Percentiles rank a stretch among this genome's conserved stretches.
Evolutionary conservation across 768 basidiomycete species (phyloP).

Genomic region (Tulasnella sp.): DNA sequence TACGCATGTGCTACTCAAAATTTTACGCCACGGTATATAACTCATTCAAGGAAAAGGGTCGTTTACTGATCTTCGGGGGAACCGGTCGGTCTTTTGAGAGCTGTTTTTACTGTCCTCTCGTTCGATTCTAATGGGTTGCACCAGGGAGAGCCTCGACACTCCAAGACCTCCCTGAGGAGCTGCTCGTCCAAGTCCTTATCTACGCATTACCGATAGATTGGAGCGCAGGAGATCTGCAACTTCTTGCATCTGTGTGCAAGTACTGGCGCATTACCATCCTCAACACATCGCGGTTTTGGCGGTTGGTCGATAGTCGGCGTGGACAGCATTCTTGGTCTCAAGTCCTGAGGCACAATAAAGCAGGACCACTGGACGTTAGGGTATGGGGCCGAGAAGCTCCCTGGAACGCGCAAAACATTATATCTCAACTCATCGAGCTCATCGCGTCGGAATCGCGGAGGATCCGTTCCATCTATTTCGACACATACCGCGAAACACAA

Average conservation of each 20-base stretch:
- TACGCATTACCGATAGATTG: not conserved
- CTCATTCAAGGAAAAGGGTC: too few relatives aligned
- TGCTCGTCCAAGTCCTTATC: not conserved
- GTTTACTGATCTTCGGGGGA: too few relatives aligned
- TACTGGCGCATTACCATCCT: not conserved
- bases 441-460: not conserved
- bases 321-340: not conserved
- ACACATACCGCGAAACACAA: not conserved
- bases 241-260: not conserved
- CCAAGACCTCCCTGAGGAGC: not conserved
- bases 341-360: not conserved
- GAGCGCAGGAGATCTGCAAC: not conserved
- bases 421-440: not conserved
- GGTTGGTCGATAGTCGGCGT: not conserved
- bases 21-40: too few relatives aligned
- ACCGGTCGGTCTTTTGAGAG: too few relatives aligned
- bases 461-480: not conserved
- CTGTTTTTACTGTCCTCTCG: too few relatives aligned
- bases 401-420: not conserved
- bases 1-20: too few relatives aligned
- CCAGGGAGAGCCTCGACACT: not conserved
- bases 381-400: not conserved
- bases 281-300: not conserved
- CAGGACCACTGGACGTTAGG: not conserved
- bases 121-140: too few relatives aligned